These are phyloP conservation scores for Selaginella tamariscina DNA, from an alignment of 75 land plant genomes.

Conservation along the genomic window DNA sequence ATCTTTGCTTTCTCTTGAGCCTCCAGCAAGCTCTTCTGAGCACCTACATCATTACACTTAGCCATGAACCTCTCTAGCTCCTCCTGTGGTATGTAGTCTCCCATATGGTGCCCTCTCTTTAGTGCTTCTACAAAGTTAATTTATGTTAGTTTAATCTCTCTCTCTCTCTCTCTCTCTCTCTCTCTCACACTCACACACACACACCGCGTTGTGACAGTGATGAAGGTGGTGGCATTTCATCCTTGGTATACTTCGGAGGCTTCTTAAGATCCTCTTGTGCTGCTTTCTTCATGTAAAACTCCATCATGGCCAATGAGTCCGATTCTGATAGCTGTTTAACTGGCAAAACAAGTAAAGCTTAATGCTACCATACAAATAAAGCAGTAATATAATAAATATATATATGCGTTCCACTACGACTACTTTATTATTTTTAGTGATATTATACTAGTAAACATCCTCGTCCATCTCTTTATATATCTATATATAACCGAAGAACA, in stretches of 20 bases:
- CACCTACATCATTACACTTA: constrained; percentile 75
- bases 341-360: constrained; percentile 18
- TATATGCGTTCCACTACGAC: neutral
- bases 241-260: constrained; percentile 62
- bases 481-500: no score
- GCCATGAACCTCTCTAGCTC: constrained; percentile 91
- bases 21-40: constrained; percentile 54
- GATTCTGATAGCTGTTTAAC: constrained; percentile 28
- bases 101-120: constrained; percentile 98
- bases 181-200: no score
- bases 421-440: no score
- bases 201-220: constrained; percentile 49
- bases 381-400: neutral
- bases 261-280: constrained; percentile 75
- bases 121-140: constrained; percentile 6
- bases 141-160: no score
- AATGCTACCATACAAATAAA: neutral
- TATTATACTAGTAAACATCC: no score
- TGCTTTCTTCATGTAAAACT: constrained; percentile 96
- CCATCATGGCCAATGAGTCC: constrained; percentile 99
- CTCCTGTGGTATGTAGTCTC: constrained; percentile 92
- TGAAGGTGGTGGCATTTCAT: constrained; percentile 96
- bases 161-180: no score
- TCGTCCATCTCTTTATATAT: no score
- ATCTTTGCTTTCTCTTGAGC: constrained; percentile 77